Evolutionary conservation across 2,329 filamentous ascomycete species (phyloP).

Genomic region (Curvularia verruculosa): DNA sequence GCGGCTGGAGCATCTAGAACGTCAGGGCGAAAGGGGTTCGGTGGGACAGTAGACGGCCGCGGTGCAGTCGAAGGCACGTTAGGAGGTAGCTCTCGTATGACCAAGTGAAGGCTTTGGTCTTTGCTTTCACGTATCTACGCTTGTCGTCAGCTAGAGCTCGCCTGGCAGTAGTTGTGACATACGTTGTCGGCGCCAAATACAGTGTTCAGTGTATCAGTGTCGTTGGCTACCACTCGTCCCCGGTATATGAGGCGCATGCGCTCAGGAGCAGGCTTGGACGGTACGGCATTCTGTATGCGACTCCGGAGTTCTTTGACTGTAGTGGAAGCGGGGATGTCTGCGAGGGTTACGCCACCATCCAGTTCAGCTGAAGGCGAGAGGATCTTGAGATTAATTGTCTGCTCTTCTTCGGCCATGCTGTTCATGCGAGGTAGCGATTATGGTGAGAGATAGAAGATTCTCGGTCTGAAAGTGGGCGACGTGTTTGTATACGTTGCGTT

Average conservation of each 20-base stretch:
- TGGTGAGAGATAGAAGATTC: conserved; percentile 5
- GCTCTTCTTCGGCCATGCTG: conserved; percentile 34
- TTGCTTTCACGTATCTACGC: conserved; percentile 43
- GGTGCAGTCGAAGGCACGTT: conserved; percentile 27
- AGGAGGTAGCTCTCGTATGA: conserved; percentile 44
- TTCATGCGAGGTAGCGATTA: conserved; percentile 3
- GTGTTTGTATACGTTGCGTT: conserved; percentile 44
- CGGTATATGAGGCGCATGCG: conserved; percentile 65
- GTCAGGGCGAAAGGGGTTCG: conserved; percentile 37
- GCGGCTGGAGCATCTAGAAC: conserved; percentile 19
- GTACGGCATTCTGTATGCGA: conserved; percentile 58
- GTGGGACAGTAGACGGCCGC: conserved; percentile 48
- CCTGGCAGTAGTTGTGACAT: conserved; percentile 26
- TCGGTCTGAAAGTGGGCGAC: conserved; percentile 10
- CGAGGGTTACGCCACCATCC: conserved; percentile 41
- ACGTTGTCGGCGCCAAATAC: conserved; percentile 60
- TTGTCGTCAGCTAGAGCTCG: conserved; percentile 20
- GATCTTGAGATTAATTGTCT: conserved; percentile 46
- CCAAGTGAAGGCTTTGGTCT: conserved; percentile 48
- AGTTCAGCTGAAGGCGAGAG: conserved; percentile 50
- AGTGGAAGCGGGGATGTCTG: conserved; percentile 41
- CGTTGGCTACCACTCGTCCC: conserved; percentile 59
- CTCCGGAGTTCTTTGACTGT: conserved; percentile 61
- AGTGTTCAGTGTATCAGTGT: conserved; percentile 55
- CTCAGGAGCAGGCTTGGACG: conserved; percentile 45